Conservation (phyloP, 345 rosid species). For the Heritiera fomes region DNA sequence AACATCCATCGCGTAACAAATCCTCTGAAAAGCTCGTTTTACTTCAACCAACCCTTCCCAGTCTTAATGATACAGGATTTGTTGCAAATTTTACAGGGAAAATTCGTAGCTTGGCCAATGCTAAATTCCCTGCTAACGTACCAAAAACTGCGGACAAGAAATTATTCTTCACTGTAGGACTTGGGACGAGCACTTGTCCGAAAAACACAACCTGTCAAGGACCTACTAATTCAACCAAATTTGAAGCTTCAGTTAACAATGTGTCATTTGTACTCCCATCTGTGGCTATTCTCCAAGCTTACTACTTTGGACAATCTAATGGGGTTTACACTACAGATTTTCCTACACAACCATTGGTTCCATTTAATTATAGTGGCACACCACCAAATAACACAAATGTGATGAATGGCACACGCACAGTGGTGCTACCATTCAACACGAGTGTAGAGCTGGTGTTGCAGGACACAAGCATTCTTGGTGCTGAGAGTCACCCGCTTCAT, state of each 20-base stretch:
- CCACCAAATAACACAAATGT: slow-evolving; percentile 41
- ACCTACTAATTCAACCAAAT: slow-evolving; percentile 40
- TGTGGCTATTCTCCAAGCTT: slow-evolving; percentile 42
- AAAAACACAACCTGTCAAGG: slow-evolving; percentile 48
- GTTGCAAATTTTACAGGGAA: slow-evolving; percentile 33
- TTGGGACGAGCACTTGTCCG: slow-evolving; percentile 41
- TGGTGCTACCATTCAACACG: slow-evolving; percentile 35
- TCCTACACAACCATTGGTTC: slow-evolving; percentile 26
- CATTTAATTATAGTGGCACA: slow-evolving; percentile 38
- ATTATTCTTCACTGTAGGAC: slow-evolving; percentile 47
- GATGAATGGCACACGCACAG: slow-evolving; percentile 26
- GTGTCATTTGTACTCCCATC: slow-evolving; percentile 44
- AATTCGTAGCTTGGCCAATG: slow-evolving; percentile 42
- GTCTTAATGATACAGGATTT: slow-evolving; percentile 33
- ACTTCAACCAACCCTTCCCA: slow-evolving; percentile 43
- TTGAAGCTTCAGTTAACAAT: slow-evolving; percentile 44
- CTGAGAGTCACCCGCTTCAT: slow-evolving; percentile 46
- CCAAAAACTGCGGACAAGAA: slow-evolving; percentile 36
- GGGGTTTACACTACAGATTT: slow-evolving; percentile 50
- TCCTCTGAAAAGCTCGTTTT: slow-evolving; percentile 26
- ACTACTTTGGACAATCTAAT: slow-evolving; percentile 38
- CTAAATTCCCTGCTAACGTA: slow-evolving; percentile 45
- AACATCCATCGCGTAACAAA: slow-evolving; percentile 20
- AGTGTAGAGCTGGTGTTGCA: slow-evolving; percentile 46
- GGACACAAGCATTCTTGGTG: slow-evolving; percentile 39